Conservation (phyloP, 108 stramenopile genomes). For the Fistulifera pelliculosa region DNA sequence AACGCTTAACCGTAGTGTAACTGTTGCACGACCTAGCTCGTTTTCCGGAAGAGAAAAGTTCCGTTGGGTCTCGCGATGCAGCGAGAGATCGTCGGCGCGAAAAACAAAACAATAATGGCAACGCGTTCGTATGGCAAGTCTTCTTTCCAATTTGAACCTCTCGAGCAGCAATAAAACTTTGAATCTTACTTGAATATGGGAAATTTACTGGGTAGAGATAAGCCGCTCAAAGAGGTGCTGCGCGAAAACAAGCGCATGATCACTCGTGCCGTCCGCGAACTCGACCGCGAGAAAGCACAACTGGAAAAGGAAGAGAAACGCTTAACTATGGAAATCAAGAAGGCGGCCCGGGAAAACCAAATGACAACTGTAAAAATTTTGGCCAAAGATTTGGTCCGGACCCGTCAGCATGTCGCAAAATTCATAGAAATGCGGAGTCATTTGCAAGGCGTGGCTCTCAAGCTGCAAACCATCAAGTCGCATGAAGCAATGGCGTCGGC, state of each 20-base stretch:
- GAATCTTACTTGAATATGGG: no score
- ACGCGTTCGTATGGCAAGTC: no score
- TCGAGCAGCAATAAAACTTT: no score
- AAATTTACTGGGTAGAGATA: conserved; percentile 82
- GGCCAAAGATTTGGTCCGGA: conserved; percentile 53
- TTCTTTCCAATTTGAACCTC: no score
- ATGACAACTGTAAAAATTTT: conserved; percentile 92
- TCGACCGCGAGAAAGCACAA: conserved; percentile 84
- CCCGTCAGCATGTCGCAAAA: conserved; percentile 88
- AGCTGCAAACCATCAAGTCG: conserved; percentile 90
- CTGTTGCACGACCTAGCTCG: no score
- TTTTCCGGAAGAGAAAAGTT: no score
- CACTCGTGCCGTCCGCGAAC: conserved; percentile 87
- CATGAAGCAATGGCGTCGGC: conserved; percentile 95
- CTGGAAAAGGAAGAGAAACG: conserved; percentile 91
- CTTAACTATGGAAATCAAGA: conserved; percentile 92
- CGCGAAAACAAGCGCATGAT: conserved; percentile 97
- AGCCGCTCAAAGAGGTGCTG: conserved; percentile 94
- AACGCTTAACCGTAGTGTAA: no score
- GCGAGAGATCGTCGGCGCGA: no score
- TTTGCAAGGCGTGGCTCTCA: conserved; percentile 86
- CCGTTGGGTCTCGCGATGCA: no score
- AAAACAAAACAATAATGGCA: no score
- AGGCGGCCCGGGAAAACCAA: conserved; percentile 87
- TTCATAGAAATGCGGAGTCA: conserved; percentile 96